A percentile compares a stretch with the other conserved stretches of the same genome.
Conservation (phyloP, 2,329 filamentous ascomycete genomes). For the Huntiella savannae region DNA sequence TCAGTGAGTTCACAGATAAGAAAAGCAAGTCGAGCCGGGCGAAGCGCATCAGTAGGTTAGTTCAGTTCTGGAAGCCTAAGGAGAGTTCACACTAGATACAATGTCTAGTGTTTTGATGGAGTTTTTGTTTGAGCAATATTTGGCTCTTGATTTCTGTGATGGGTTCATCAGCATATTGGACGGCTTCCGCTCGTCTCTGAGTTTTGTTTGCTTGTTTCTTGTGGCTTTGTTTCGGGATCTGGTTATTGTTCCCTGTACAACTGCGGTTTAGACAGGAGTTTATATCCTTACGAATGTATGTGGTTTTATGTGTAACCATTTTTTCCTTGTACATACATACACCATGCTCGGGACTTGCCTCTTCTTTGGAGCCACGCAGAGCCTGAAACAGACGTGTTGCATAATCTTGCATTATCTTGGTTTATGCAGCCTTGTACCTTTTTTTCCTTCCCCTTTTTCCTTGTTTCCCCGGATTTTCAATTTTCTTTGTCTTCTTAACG, state of each 20-base stretch:
- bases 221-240: not conserved
- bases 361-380: too few species aligned
- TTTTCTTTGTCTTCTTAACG: not conserved
- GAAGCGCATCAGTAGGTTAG: constrained; percentile 52
- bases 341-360: too few species aligned
- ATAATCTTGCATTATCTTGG: too few species aligned
- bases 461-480: not conserved
- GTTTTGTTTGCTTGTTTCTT: not conserved
- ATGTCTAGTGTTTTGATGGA: not conserved
- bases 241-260: not conserved
- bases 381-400: too few species aligned
- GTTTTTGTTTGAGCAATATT: not conserved
- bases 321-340: not conserved
- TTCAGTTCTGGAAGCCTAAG: constrained; percentile 59
- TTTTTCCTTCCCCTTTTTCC: not conserved
- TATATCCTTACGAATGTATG: constrained; percentile 11
- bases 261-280: too few species aligned
- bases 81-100: constrained; percentile 14
- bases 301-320: constrained; percentile 11
- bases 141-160: not conserved
- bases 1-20: constrained; percentile 36
- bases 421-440: not conserved
- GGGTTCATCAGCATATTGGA: too few species aligned
- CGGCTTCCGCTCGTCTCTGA: not conserved
- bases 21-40: constrained; percentile 42